These are phyloP conservation scores for Ophiostoma australiae DNA, from an alignment of 2,329 filamentous ascomycete species.

Conservation along the genomic window DNA sequence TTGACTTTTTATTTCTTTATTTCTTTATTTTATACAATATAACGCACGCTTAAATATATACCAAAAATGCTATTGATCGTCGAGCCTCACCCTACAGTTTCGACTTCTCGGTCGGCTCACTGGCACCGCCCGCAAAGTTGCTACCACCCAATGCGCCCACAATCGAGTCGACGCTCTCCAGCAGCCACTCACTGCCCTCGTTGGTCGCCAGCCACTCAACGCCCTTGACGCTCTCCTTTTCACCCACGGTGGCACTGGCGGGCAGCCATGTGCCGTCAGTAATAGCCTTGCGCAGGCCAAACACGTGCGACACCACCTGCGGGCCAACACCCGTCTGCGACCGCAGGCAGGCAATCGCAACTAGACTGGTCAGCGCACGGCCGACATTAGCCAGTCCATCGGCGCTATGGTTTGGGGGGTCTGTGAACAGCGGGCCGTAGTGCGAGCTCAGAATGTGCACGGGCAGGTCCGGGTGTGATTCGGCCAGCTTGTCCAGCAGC, in stretches of 20 bases:
- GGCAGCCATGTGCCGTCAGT: conserved; percentile 57
- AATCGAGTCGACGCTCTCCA: conserved; percentile 57
- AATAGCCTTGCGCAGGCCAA: conserved; percentile 70
- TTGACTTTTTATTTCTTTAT: not conserved
- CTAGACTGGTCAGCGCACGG: conserved; percentile 64
- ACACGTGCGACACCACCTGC: conserved; percentile 76
- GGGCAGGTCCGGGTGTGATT: conserved; percentile 75
- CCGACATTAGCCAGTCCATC: conserved; percentile 54
- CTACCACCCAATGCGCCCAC: conserved; percentile 41
- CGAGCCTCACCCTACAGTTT: conserved; percentile 22
- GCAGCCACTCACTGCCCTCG: conserved; percentile 60
- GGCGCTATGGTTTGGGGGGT: conserved; percentile 49
- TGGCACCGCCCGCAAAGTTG: conserved; percentile 22
- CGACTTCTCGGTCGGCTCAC: conserved; percentile 2
- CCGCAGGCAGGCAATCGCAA: conserved; percentile 69
- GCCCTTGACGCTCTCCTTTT: conserved; percentile 43
- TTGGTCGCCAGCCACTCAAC: conserved; percentile 59
- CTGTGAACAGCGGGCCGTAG: conserved; percentile 68
- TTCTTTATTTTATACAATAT: not conserved
- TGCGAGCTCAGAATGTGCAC: conserved; percentile 72
- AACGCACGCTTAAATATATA: not conserved
- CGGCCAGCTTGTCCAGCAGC: conserved; percentile 63
- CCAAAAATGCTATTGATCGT: not conserved
- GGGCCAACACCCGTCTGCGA: conserved; percentile 78
- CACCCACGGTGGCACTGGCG: conserved; percentile 34